Conservation (phyloP, 495 filamentous ascomycete species). For the Xylaria longipes region DNA sequence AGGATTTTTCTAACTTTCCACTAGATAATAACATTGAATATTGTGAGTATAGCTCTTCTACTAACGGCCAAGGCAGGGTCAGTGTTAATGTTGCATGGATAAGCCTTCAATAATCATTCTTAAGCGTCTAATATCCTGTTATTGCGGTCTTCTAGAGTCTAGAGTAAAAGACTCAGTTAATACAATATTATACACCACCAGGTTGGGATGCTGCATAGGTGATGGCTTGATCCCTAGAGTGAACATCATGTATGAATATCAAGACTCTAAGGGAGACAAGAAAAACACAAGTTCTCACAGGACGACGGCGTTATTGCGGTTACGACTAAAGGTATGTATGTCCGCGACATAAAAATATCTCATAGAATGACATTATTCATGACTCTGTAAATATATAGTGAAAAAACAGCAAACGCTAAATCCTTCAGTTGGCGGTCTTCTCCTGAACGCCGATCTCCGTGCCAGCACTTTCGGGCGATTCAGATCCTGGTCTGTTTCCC, state of each 20-base stretch:
- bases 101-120: not conserved
- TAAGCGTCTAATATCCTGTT: too few species aligned
- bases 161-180: not conserved
- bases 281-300: not conserved
- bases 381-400: not conserved
- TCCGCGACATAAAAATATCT: not conserved
- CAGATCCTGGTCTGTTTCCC: constrained; percentile 12
- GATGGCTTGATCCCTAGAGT: not conserved
- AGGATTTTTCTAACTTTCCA: too few species aligned
- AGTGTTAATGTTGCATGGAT: not conserved
- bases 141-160: not conserved
- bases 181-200: not conserved
- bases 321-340: not conserved
- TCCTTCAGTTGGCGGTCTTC: constrained; percentile 13
- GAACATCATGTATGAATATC: not conserved
- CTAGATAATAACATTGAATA: not conserved
- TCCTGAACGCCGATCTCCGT: constrained; percentile 13
- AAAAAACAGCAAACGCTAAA: constrained; percentile 9
- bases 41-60: not conserved
- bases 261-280: not conserved
- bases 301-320: not conserved
- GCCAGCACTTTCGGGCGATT: constrained; percentile 12
- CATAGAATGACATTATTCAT: not conserved
- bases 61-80: not conserved
- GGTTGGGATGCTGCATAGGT: not conserved